Evolutionary conservation across 2,329 filamentous ascomycete species (phyloP).

Genomic region (Lizonia empirigonia): DNA sequence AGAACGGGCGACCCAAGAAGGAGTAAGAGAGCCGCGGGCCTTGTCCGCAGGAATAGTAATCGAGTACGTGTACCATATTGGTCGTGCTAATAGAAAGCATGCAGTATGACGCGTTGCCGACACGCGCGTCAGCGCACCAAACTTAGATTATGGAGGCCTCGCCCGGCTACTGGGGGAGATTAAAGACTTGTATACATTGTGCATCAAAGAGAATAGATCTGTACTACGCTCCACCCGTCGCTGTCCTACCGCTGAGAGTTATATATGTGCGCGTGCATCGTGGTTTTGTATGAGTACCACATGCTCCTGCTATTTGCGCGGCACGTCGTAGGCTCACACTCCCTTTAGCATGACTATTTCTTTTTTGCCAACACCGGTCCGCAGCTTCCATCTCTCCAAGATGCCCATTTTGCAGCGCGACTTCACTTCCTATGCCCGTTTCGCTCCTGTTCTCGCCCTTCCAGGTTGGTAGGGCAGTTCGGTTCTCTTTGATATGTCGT

Average conservation of each 20-base stretch:
- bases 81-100: slow-evolving; percentile 4
- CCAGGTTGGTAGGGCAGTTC: too few species aligned
- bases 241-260: neutral
- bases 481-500: too few species aligned
- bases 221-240: slow-evolving; percentile 6
- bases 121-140: neutral
- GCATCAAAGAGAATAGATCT: slow-evolving; percentile 11
- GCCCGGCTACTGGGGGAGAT: neutral
- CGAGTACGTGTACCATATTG: slow-evolving; percentile 3
- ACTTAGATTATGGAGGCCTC: neutral
- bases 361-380: too few species aligned
- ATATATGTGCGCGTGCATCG: neutral
- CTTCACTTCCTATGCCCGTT: too few species aligned
- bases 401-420: too few species aligned
- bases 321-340: too few species aligned
- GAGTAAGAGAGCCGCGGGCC: slow-evolving; percentile 19
- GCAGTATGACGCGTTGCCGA: neutral
- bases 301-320: too few species aligned
- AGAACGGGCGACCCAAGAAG: slow-evolving; percentile 35
- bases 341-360: too few species aligned
- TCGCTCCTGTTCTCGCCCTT: too few species aligned
- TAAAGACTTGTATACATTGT: slow-evolving; percentile 8
- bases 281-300: neutral
- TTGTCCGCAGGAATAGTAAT: neutral
- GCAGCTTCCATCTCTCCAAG: too few species aligned